phyloP scores from a whole-genome alignment of 225 moss, liverwort and hornwort genomes.

The Thuidium tamariscinum region DNA sequence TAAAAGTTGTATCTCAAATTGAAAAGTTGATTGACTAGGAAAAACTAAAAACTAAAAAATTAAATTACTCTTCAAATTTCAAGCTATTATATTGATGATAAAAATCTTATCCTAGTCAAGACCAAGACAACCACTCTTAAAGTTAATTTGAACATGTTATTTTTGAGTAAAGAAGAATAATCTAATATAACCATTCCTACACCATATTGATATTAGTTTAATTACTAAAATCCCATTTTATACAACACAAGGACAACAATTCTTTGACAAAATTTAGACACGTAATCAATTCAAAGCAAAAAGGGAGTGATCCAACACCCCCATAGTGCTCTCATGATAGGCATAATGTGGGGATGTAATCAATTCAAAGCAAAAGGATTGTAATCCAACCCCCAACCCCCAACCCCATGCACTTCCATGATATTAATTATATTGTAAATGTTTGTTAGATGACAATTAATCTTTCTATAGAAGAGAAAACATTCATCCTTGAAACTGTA shows the following conservation, averaged over 20 bases:
- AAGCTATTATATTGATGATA: not conserved
- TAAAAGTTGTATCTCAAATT: too few species aligned
- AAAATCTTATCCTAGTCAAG: rapidly evolving
- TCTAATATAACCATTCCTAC: not conserved
- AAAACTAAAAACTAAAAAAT: not conserved
- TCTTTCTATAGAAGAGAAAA: too few species aligned
- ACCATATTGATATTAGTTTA: not conserved
- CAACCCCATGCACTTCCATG: too few species aligned
- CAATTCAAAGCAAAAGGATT: too few species aligned
- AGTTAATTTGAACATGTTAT: not conserved
- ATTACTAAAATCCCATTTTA: not conserved
- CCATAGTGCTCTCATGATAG: too few species aligned
- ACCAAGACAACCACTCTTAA: not conserved
- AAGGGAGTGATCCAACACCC: not conserved
- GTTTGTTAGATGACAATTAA: too few species aligned
- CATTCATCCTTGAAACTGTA: too few species aligned
- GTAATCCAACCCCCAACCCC: too few species aligned
- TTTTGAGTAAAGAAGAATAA: not conserved
- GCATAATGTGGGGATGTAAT: too few species aligned
- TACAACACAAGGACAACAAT: not conserved
- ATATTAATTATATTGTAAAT: too few species aligned
- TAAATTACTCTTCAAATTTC: not conserved
- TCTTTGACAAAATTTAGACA: not conserved
- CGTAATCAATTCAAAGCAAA: not conserved
- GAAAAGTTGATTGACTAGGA: too few species aligned